Conservation (phyloP, 2,329 filamentous ascomycete species). For the Gaeumannomyces sp. region DNA sequence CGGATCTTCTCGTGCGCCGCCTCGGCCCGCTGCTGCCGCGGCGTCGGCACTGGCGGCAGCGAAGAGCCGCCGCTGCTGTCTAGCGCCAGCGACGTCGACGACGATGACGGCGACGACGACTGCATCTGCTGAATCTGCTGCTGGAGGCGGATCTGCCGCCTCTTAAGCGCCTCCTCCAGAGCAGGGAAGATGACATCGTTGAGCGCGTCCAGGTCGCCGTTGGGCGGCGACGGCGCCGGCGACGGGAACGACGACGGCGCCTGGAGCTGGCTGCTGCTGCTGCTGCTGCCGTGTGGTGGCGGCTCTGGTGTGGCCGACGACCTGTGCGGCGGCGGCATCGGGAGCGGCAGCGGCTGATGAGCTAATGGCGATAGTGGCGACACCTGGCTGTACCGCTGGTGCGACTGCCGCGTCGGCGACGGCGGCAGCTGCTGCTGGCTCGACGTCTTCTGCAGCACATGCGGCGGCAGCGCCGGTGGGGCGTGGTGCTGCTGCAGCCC, state of each 20-base stretch:
- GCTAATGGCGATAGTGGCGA: conserved; percentile 17
- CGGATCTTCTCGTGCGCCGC: conserved; percentile 76
- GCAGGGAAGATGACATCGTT: conserved; percentile 91
- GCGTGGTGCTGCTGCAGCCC: conserved; percentile 9
- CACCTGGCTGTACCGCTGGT: conserved; percentile 13
- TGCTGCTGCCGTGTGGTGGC: not conserved
- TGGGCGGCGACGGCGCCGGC: conserved; percentile 49
- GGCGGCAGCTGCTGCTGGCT: conserved; percentile 10
- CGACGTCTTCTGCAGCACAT: conserved; percentile 18
- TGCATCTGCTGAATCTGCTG: conserved; percentile 36
- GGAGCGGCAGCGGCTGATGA: conserved; percentile 15
- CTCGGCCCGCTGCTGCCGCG: conserved; percentile 62
- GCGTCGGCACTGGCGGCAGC: conserved; percentile 38
- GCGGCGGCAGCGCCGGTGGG: not conserved
- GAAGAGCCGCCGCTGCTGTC: conserved; percentile 21
- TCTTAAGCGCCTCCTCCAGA: conserved; percentile 81
- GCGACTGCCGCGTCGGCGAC: conserved; percentile 8
- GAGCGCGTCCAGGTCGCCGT: conserved; percentile 74
- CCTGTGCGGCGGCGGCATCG: conserved; percentile 19
- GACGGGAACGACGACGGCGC: conserved; percentile 45
- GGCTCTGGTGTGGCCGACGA: conserved; percentile 9
- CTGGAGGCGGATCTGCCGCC: conserved; percentile 61
- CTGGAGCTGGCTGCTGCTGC: conserved; percentile 12
- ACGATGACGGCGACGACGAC: conserved; percentile 12
- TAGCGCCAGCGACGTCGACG: conserved; percentile 19